Evolutionary conservation across 192 early-diverging fungal genomes (phyloP).

Genomic region (Geranomyces variabilis): DNA sequence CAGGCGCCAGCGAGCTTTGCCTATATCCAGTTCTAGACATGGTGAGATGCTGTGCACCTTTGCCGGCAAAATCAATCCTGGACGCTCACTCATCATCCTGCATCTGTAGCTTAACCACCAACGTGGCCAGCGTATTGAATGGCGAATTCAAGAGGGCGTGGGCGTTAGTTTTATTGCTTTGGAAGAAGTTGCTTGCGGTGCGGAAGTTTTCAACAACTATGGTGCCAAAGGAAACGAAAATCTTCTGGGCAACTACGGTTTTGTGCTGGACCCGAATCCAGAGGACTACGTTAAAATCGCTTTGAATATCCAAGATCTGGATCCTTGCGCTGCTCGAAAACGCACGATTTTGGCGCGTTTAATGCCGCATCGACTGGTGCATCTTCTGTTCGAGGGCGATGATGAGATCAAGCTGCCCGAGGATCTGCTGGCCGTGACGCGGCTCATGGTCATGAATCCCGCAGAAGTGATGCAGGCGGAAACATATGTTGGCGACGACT

Average conservation of each 20-base stretch:
- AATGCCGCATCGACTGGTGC: conserved; percentile 29
- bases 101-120: conserved; percentile 47
- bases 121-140: conserved; percentile 46
- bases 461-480: conserved; percentile 24
- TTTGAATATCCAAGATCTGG: conserved; percentile 38
- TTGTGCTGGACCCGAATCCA: conserved; percentile 51
- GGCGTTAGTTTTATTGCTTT: conserved; percentile 42
- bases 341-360: not conserved
- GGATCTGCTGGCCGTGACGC: conserved; percentile 33
- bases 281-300: conserved; percentile 54
- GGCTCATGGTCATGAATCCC: conserved; percentile 44
- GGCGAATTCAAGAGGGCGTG: conserved; percentile 32
- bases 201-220: conserved; percentile 54
- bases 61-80: not conserved
- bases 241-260: conserved; percentile 55
- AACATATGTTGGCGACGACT: not conserved
- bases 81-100: not conserved
- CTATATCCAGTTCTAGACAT: conserved; percentile 56
- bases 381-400: conserved; percentile 44
- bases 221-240: conserved; percentile 60
- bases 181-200: conserved; percentile 23
- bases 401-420: conserved; percentile 33
- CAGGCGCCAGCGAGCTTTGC: conserved; percentile 45
- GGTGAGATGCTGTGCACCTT: conserved; percentile 27
- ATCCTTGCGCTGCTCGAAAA: conserved; percentile 34